A percentile compares a stretch with the other conserved stretches of the same genome.
These are phyloP conservation scores for Suhomyces kilbournensis DNA, from an alignment of 805 yeast species.

Conservation along the genomic window DNA sequence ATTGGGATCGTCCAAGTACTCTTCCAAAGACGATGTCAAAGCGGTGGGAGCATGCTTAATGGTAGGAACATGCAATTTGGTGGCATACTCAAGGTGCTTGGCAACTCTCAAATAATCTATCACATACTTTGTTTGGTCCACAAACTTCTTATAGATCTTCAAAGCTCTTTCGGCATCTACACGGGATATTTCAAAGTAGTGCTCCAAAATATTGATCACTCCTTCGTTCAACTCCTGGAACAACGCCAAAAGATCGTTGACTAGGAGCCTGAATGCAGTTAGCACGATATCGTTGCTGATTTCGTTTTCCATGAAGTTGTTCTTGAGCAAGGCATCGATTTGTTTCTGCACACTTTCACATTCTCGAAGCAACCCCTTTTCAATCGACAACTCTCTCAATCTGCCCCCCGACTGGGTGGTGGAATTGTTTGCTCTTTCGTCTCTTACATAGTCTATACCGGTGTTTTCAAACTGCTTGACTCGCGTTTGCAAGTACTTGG, in stretches of 20 bases:
- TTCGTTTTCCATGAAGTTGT: constrained; percentile 75
- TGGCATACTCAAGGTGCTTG: constrained; percentile 79
- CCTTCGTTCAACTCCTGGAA: constrained; percentile 95
- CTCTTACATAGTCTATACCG: constrained; percentile 74
- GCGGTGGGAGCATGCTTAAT: constrained; percentile 97
- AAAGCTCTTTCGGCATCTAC: constrained; percentile 85
- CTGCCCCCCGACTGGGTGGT: constrained; percentile 55
- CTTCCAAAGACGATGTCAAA: constrained; percentile 79
- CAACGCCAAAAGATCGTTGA: constrained; percentile 81
- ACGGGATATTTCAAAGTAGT: constrained; percentile 88
- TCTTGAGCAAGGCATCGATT: constrained; percentile 69
- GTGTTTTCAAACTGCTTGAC: constrained; percentile 66
- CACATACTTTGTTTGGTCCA: constrained; percentile 80
- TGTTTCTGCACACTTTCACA: constrained; percentile 83
- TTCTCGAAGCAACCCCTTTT: constrained; percentile 79
- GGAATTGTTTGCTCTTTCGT: constrained; percentile 48
- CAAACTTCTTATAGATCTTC: constrained; percentile 79
- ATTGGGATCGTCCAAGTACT: constrained; percentile 81
- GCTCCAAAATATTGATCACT: constrained; percentile 87
- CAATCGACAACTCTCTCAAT: constrained; percentile 61
- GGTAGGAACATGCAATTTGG: constrained; percentile 90
- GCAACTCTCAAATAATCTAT: constrained; percentile 87
- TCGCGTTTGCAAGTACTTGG: constrained; percentile 65
- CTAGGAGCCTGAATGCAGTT: constrained; percentile 82
- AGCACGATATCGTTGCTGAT: constrained; percentile 79